phyloP scores from a whole-genome alignment of 2,329 filamentous ascomycete species.

The Calonectria multiphialidica region DNA sequence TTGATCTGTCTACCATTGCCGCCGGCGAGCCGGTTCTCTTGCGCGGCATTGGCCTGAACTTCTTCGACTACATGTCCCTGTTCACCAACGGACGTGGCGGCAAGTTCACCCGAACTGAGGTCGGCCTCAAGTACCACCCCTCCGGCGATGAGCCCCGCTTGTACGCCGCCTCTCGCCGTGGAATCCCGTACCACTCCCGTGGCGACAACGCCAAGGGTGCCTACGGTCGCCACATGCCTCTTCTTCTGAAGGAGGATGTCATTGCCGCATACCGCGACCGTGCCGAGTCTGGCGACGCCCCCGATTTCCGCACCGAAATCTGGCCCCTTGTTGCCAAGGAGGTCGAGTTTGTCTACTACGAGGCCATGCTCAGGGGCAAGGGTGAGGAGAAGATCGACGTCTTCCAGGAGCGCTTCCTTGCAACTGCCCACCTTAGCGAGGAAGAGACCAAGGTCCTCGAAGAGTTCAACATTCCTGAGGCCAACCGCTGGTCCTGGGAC shows the following conservation, averaged over 20 bases:
- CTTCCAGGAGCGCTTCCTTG: neutral
- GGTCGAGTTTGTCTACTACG: slow-evolving; percentile 3
- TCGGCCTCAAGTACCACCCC: neutral
- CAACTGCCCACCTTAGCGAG: neutral
- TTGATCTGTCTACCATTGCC: neutral
- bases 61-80: slow-evolving; percentile 6
- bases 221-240: slow-evolving; percentile 2
- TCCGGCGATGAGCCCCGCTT: neutral
- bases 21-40: neutral
- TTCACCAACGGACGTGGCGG: slow-evolving; percentile 1
- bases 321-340: slow-evolving; percentile 2
- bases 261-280: neutral
- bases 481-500: slow-evolving; percentile 1
- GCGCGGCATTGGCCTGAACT: neutral
- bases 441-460: neutral
- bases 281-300: neutral
- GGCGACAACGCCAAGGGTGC: slow-evolving; percentile 1
- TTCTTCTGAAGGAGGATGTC: neutral
- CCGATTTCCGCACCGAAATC: neutral
- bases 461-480: neutral
- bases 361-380: neutral
- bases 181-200: slow-evolving; percentile 1
- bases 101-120: neutral
- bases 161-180: neutral
- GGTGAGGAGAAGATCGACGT: neutral